Conservation (phyloP, 257 asterid species). For the Capsicum rhomboideum region DNA sequence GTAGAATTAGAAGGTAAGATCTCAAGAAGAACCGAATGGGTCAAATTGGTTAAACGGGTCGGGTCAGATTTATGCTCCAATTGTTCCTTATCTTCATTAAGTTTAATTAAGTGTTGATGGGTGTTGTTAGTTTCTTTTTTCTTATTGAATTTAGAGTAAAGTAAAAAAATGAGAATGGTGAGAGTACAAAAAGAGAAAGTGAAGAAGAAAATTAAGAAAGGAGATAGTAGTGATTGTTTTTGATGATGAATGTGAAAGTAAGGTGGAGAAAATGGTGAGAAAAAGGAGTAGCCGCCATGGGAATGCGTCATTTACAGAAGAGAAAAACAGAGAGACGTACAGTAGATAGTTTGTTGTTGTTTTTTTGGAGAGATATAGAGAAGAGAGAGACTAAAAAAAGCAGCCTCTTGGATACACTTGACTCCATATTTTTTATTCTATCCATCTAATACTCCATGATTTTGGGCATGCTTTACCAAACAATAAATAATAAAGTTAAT, state of each 20-base stretch:
- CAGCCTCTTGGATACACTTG: neutral
- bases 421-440: neutral
- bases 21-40: conserved; percentile 45
- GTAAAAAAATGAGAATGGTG: conserved; percentile 32
- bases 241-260: neutral
- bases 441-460: no score
- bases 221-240: neutral
- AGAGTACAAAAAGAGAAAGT: conserved; percentile 26
- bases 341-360: no score
- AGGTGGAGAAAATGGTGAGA: neutral
- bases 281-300: neutral
- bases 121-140: neutral
- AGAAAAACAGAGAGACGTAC: neutral
- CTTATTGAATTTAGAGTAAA: conserved; percentile 19
- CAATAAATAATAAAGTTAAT: no score
- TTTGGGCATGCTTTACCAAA: no score
- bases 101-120: neutral
- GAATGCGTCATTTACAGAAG: neutral
- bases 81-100: conserved; percentile 8
- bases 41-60: conserved; percentile 30
- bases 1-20: conserved; percentile 53
- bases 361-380: neutral
- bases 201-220: conserved; percentile 11
- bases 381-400: neutral
- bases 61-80: conserved; percentile 15